Percentiles rank a stretch among this genome's conserved stretches.
Conservation (phyloP, 2,329 filamentous ascomycete species). For the Cladosporium sp. region DNA sequence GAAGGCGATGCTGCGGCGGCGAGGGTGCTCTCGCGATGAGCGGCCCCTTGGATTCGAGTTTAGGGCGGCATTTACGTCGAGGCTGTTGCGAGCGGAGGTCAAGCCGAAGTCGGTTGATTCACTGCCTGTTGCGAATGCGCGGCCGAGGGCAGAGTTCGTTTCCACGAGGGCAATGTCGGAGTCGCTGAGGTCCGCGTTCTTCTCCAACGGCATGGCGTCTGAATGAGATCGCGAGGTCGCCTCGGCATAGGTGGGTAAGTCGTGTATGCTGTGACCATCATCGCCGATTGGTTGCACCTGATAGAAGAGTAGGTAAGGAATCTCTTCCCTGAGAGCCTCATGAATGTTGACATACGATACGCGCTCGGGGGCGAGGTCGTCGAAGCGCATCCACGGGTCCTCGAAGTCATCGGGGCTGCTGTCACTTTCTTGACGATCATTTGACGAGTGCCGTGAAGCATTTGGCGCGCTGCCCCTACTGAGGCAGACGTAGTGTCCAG, state of each 20-base stretch:
- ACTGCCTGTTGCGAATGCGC: conserved; percentile 7
- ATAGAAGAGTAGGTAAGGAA: conserved; percentile 91
- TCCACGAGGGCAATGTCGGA: conserved; percentile 18
- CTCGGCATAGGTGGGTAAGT: conserved; percentile 39
- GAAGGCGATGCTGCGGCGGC: conserved; percentile 35
- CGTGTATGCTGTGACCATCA: conserved; percentile 38
- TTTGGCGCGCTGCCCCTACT: conserved; percentile 61
- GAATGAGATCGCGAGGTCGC: conserved; percentile 27
- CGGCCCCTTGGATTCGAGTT: conserved; percentile 25
- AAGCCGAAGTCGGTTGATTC: conserved; percentile 17
- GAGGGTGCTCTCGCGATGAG: conserved; percentile 31
- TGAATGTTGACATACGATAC: conserved; percentile 74
- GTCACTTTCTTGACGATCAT: conserved; percentile 28
- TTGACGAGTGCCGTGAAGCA: conserved; percentile 47
- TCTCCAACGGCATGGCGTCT: conserved; percentile 21
- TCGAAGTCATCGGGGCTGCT: conserved; percentile 57
- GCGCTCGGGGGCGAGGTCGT: conserved; percentile 71
- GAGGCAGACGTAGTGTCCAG: conserved; percentile 86
- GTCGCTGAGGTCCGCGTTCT: conserved; percentile 19
- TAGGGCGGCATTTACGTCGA: conserved; percentile 24
- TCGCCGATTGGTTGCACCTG: conserved; percentile 85
- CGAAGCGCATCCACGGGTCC: conserved; percentile 83
- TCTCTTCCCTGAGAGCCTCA: conserved; percentile 72
- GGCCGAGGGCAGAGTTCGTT: conserved; percentile 11
- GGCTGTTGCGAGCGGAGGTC: conserved; percentile 23